Conservation (phyloP, 805 yeast species). For the Candida schatavii region DNA sequence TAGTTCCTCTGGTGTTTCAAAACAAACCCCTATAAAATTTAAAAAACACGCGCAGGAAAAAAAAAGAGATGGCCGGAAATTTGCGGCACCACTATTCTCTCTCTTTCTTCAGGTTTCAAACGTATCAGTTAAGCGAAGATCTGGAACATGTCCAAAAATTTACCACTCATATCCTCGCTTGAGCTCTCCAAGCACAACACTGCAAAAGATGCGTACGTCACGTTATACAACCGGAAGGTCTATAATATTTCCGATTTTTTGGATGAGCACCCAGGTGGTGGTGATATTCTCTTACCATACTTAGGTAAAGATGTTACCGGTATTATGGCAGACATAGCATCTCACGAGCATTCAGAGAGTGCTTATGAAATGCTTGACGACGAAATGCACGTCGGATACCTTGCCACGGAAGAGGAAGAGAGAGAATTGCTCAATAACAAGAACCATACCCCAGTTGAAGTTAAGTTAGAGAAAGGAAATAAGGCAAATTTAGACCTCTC, state of each 20-base stretch:
- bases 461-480: conserved; percentile 29
- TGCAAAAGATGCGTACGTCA: conserved; percentile 70
- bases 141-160: conserved; percentile 18
- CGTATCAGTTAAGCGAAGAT: too few relatives aligned
- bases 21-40: too few relatives aligned
- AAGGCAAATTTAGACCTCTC: conserved; percentile 27
- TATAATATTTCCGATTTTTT: conserved; percentile 77
- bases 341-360: conserved; percentile 79
- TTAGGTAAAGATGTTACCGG: conserved; percentile 67
- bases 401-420: conserved; percentile 81
- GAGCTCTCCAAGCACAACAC: conserved; percentile 55
- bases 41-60: too few relatives aligned
- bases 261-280: conserved; percentile 73
- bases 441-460: conserved; percentile 58
- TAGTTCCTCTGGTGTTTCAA: too few relatives aligned
- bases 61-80: too few relatives aligned
- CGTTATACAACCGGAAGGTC: conserved; percentile 73
- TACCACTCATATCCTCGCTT: conserved; percentile 60
- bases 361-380: conserved; percentile 88
- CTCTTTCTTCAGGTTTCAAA: too few relatives aligned
- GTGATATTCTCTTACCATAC: conserved; percentile 52
- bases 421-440: conserved; percentile 62
- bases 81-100: too few relatives aligned
- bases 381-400: conserved; percentile 71
- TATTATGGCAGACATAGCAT: conserved; percentile 66